Base-by-base conservation (phyloP, 495 filamentous ascomycete species). In the Lophium mytilinum region DNA sequence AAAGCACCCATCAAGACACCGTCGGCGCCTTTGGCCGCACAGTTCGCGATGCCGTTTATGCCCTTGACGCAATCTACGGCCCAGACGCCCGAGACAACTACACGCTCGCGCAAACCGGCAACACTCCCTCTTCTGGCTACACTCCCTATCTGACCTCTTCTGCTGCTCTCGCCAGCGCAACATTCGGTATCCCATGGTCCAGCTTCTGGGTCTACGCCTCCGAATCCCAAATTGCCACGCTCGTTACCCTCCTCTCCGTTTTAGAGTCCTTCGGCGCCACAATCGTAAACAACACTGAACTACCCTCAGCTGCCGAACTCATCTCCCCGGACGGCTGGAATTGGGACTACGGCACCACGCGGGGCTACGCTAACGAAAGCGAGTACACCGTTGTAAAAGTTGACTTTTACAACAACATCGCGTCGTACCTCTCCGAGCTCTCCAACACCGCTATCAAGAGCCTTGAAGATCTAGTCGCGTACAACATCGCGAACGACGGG, bases 381-480 rank as follows among this genome's bases (percentile, higher is more conserved):
- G 86, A 88, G 63, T 88, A 83, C 71, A 83, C 79, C 6, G 79
- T 82, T 52, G 75, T 88, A 56, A 88, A 87, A 65, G 81, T 83
- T 8, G 86, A 90, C 60, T 88, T 88, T 66, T 88, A 88, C 73
- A 87, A 88, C 71, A 80, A 87, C 71, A 81, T 90, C 60, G 71
- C 71, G 41, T 67, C 71, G 17, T 89, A 90, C 61, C 77, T 89
- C 9, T 69, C 80, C 35, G 81, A 84, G 58, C 74, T 89, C 4
- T 65, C 75, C 15, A 85, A 85, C 68, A 88, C 82, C 36, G 68
- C 76, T 24, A 80, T 89, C 58, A 75, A 75, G 24, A 77, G 76
- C 4, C 73, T 89, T 6, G 83, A 82, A 59, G 86, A 89, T 60
- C 75, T 90, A 19, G 76, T 88, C 0, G 40, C 52, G 19, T 88